Evolutionary conservation across 208 protist species (phyloP), one percentile per base, ranked within the genome.

Genomic region (Acanthamoeba royreba): DNA sequence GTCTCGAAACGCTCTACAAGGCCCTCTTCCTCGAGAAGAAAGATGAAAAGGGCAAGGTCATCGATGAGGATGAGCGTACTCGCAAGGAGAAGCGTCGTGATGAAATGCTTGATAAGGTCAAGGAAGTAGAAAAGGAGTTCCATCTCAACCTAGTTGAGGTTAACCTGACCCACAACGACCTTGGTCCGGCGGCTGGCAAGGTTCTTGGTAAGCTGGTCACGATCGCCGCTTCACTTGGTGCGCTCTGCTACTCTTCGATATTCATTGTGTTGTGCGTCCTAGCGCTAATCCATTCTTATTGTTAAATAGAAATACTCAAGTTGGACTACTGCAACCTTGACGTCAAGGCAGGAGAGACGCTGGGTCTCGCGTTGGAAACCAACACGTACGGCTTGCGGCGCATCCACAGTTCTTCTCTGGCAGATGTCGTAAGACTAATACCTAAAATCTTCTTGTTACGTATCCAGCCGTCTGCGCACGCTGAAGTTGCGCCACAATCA

Each of bases 91-190:
- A 91, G 43, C 77, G 77, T 3, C 55, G 85, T 25, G 45, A 49
- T 45, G 85, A 91, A 53, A 72, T 91, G 85, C 38, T 91, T 7
- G 85, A 91, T n/a, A 91, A 91, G 85, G 85, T 91, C 45, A 91
- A 91, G 43, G 85, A 91, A 40, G 85, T 91, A 5, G 85, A 91
- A 53, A 91, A 91, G 43, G 85, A 91, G 38, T 91, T 91, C 85
- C 55, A 61, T 40, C 55, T 91, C 45, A 61, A 72, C 85, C 85
- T 91, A 22, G 55, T 91, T 17, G 85, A 91, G 85, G 42, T 91
- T 4, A 91, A 91, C 55, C 85, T 91, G 52, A 72, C 35, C 22
- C 33, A 91, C 85, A 91, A 91, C 43, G 7, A 4, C 19, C 85
- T 91, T 35, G 47, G 53, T n/a, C 4, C 35, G 52, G 13, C 4